Conservation (phyloP, 2,329 filamentous ascomycete genomes). For the Pseudofabraea citricarpa region DNA sequence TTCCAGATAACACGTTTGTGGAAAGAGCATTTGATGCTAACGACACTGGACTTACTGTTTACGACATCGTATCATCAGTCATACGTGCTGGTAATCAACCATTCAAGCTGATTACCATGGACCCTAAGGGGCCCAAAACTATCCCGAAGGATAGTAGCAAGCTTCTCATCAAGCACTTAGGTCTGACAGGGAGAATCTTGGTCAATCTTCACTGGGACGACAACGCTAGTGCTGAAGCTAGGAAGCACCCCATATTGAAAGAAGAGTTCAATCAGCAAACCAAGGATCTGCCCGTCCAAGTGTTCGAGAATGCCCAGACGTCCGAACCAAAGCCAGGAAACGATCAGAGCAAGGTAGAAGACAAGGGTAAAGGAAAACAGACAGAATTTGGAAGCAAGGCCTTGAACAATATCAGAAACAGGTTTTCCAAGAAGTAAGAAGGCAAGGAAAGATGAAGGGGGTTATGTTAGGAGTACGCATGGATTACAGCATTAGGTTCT, state of each 20-base stretch:
- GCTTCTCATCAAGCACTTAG: conserved; percentile 67
- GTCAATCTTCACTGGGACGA: conserved; percentile 74
- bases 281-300: conserved; percentile 60
- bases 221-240: conserved; percentile 48
- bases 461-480: too few relatives aligned
- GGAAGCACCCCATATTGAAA: conserved; percentile 36
- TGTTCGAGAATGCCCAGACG: conserved; percentile 43
- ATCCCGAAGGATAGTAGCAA: conserved; percentile 39
- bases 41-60: conserved; percentile 68
- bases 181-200: conserved; percentile 65
- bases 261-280: conserved; percentile 54
- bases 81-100: conserved; percentile 60
- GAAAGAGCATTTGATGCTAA: conserved; percentile 64
- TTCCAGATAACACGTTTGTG: conserved; percentile 79
- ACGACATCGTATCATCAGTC: conserved; percentile 68
- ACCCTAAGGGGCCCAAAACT: conserved; percentile 25
- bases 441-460: too few relatives aligned
- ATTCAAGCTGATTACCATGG: conserved; percentile 60
- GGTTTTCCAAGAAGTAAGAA: conserved; percentile 21
- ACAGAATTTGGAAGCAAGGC: conserved; percentile 24
- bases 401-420: conserved; percentile 24
- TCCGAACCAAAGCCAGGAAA: too few relatives aligned
- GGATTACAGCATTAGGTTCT: too few relatives aligned
- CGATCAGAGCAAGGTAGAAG: conserved; percentile 33
- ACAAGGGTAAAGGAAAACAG: conserved; percentile 25